Evolutionary conservation across 352 stramenopile genomes (phyloP), one percentile per base, ranked within the genome.

Genomic region (Phytophthora meadii): DNA sequence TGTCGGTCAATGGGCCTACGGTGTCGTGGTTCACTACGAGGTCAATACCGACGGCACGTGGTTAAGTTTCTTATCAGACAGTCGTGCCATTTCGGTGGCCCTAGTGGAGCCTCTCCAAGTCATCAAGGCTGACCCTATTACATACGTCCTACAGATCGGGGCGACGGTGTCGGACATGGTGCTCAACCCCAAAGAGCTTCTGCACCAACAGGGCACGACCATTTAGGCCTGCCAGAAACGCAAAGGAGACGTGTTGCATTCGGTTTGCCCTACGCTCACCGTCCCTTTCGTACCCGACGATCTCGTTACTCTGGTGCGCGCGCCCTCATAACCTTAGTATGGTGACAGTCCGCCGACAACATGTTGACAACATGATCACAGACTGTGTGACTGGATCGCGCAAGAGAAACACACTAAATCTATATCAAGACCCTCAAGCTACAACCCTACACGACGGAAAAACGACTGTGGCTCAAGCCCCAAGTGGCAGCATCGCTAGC

Each of bases 51-150:
- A 47, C 1, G 39, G 37, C 15, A 11, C 56, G 3, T 47, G 2
- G 4, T 48, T 65, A 1, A 46, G 1, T n/a, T 22, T 65, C n/a
- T 12, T 56, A 15, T 64, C 10, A 37, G 22, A 2, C 1, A 1
- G 22, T 2, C 22, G 22, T 22, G 22, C 22, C 1, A 22, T 22
- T 22, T 22, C 22, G 22, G 22, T 22, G 22, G 22, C 40, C 14
- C 19, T 52, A 12, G 6, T 24, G 5, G 56, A 64, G 7, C 46
- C 56, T 11, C 27, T 40, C 8, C 24, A 39, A 6, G 39, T 53
- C 12, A 65, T 65, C 12, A 57, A 65, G 14, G 47, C 37, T 3
- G 56, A 53, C 19, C 56, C 24, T 10, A 42, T 57, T 28, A 65
- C 32, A 2, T 65, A 65, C 48, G 37, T 11, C 0, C 39, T 53